Base-by-base conservation (phyloP, 139 green algal species). In the Chlamydomonas incerta region DNA sequence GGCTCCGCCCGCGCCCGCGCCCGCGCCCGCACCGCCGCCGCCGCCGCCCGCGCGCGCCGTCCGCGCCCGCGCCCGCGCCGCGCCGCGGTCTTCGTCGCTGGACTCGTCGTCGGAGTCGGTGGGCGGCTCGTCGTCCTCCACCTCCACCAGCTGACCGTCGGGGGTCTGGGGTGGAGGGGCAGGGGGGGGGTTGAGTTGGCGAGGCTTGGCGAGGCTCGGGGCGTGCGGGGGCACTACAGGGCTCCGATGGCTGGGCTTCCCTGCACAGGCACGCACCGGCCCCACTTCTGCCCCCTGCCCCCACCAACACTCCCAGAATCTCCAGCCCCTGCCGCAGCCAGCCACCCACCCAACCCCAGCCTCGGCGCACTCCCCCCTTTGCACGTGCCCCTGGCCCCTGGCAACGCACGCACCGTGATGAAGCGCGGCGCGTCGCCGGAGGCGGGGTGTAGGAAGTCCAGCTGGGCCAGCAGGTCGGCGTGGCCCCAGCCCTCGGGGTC, bases 31-130 rank as follows among this genome's bases (percentile, higher is more conserved):
- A 8, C 41, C 41, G 41, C 41, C 41, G 10, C 72, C 72, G 6
- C 33, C 34, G 28, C 72, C 47, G 47, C 74, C 74, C 29, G 21
- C 26, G 21, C 20, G 65, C 17, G 75, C 63, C 14, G n/a, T 83
- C 11, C 63, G 63, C 26, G 46, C 46, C 18, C 77, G 41, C 18
- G 41, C 63, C 26, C 26, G 18, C n/a, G n/a, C 50, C 24, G n/a
- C 66, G 86, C 71, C 76, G 15, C 77, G 37, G 23, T 58, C 47
- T 68, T 68, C 41, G 67, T 62, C 55, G 57, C 87, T 87, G 21
- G 68, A 89, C 80, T 93, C 89, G 37, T 93, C 90, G 63, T 93
- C 88, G 50, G 68, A 87, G 83, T 93, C 90, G 26, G 88, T 93
- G 72, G 79, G 57, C 3, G 72, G 33, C 31, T 71, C 86, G 28